Base-by-base conservation (phyloP, 129 eudicot genomes). In the Cynara cardunculus region DNA sequence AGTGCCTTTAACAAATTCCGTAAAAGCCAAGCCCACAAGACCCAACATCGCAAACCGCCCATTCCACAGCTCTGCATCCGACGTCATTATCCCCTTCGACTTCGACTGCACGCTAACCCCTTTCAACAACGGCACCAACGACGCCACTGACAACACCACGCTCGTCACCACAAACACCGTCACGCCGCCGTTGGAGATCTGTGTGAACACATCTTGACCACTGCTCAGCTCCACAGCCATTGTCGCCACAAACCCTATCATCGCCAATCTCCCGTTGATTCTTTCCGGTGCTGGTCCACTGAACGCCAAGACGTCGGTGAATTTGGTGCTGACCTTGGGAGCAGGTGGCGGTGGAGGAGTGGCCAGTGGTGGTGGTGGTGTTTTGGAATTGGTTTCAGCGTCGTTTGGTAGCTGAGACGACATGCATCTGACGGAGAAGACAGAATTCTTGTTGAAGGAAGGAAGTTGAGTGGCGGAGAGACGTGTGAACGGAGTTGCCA, bases 251-350 rank as follows among this genome's bases (percentile, higher is more conserved):
- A 91, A 91, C 19, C 97, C 97, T 5, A 87, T 84, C 97, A 91
- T 91, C 0, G 97, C 97, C 5, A 91, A 70, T 56, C 97, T 82
- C 8, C 98, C 98, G 85, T 94, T 91, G 79, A 91, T 91, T 73
- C 97, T 82, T 78, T 94, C 98, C 9, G 98, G 98, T 59, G 87
- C 97, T 0, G 98, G 97, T 16, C 98, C 98, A 28, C 97, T 79
- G 86, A 94, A 94, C n/a, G 96, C 91, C 6, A 94, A 62, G 16
- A 94, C 75, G 78, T 94, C 97, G 2, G 68, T 34, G 49, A 94
- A 88, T 3, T 83, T 83, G 0, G 97, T 90, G 76, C 93, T 94
- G 3, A 83, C 83, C 76, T 89, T 89, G 65, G 19, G 74, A 14
- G 74, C 25, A 30, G 44, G 74, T 7, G 74, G 74, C 25, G 72